Evolutionary conservation across 345 rosid genomes (phyloP).

Genomic region (Lenwebbia sp.): DNA sequence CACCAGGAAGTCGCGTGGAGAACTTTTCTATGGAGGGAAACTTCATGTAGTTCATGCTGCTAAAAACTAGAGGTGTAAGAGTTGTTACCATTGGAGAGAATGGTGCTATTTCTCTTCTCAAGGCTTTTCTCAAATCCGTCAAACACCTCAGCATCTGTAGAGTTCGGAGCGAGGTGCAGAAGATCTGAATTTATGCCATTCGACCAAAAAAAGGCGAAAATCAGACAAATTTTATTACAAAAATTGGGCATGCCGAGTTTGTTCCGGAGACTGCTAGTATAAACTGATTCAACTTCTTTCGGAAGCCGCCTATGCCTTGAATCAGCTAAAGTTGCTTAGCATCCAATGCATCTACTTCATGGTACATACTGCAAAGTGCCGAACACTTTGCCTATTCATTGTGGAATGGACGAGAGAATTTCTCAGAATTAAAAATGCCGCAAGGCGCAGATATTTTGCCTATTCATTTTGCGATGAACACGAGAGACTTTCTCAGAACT

Average conservation of each 20-base stretch:
- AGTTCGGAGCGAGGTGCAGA: conserved; percentile 52
- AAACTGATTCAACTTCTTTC: not conserved
- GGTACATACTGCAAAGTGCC: not conserved
- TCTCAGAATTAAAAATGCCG: not conserved
- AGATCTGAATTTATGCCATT: conserved; percentile 23
- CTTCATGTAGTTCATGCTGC: not conserved
- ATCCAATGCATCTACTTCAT: not conserved
- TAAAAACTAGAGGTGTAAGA: not conserved
- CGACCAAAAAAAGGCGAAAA: not conserved
- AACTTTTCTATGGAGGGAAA: not conserved
- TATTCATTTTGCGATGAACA: not conserved
- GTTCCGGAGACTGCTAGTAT: not conserved
- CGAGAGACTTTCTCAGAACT: not conserved
- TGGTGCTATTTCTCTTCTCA: conserved; percentile 1
- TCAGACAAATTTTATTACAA: not conserved
- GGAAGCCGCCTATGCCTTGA: not conserved
- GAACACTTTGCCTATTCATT: not conserved
- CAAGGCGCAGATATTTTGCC: not conserved
- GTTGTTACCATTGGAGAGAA: not conserved
- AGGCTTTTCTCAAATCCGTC: conserved; percentile 38
- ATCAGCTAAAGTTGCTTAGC: not conserved
- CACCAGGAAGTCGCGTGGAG: not conserved
- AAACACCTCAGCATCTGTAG: conserved; percentile 55
- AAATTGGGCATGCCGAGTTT: not conserved
- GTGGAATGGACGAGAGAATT: not conserved